Evolutionary conservation across 441 rosid genomes (phyloP).

Genomic region (Eruca vesicaria): DNA sequence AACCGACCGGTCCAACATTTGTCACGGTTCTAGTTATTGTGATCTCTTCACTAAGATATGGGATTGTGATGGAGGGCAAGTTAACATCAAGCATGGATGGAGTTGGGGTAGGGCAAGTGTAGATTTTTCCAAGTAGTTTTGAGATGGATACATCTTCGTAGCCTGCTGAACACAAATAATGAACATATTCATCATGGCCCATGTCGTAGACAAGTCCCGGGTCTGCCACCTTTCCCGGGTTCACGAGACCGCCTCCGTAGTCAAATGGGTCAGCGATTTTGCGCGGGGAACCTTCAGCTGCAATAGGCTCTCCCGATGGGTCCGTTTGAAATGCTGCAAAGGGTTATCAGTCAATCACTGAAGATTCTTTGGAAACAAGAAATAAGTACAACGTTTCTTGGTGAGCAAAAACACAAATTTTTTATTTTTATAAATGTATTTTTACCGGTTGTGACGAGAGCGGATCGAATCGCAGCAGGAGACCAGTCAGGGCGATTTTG

Average conservation of each 20-base stretch:
- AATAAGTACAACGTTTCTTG: background rate
- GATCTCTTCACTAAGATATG: slow-evolving; percentile 47
- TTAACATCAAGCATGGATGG: slow-evolving; percentile 41
- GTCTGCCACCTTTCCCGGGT: slow-evolving; percentile 48
- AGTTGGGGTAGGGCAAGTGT: slow-evolving; percentile 35
- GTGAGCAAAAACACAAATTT: background rate
- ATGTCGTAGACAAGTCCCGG: slow-evolving; percentile 71
- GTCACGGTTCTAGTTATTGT: slow-evolving; percentile 61
- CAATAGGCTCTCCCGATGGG: slow-evolving; percentile 39
- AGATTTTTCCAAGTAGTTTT: slow-evolving; percentile 25
- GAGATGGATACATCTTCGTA: slow-evolving; percentile 33
- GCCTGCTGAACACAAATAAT: slow-evolving; percentile 53
- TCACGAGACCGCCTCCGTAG: slow-evolving; percentile 68
- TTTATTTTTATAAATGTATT: background rate
- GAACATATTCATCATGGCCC: slow-evolving; percentile 46
- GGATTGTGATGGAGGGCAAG: slow-evolving; percentile 66
- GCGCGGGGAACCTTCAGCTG: slow-evolving; percentile 42
- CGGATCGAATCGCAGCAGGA: slow-evolving; percentile 53
- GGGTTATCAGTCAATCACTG: background rate
- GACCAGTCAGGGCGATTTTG: slow-evolving; percentile 54
- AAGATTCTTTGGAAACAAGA: background rate
- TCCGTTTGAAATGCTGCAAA: slow-evolving; percentile 39
- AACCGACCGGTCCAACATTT: slow-evolving; percentile 53
- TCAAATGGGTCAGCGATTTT: slow-evolving; percentile 65
- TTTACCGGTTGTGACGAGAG: slow-evolving; percentile 63